Evolutionary conservation across 805 yeast species (phyloP).

Genomic region (Pichia rugopelliculosa): DNA sequence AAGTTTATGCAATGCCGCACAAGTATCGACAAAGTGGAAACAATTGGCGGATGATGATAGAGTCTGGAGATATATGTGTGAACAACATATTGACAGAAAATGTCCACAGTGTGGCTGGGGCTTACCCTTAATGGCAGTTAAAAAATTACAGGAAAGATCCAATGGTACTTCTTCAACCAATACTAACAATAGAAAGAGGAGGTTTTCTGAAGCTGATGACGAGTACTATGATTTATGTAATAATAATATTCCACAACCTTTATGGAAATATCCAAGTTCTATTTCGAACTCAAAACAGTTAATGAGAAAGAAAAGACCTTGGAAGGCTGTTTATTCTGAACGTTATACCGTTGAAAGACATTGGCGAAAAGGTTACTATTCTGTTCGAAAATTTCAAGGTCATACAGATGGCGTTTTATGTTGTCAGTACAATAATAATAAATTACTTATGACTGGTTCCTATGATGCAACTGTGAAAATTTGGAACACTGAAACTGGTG

Average conservation of each 20-base stretch:
- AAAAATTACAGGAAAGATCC: constrained; percentile 34
- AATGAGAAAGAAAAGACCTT: constrained; percentile 58
- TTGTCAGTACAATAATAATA: constrained; percentile 73
- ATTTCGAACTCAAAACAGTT: background rate
- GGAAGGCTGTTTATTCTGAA: constrained; percentile 93
- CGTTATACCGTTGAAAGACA: constrained; percentile 86
- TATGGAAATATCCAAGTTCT: constrained; percentile 12
- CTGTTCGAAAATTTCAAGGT: constrained; percentile 58
- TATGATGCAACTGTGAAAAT: constrained; percentile 84
- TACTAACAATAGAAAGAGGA: constrained; percentile 14
- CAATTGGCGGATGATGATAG: constrained; percentile 88
- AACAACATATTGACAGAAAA: constrained; percentile 94
- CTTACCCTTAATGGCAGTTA: constrained; percentile 86
- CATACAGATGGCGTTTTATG: constrained; percentile 88
- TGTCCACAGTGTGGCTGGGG: constrained; percentile 99
- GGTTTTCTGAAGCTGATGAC: constrained; percentile 20
- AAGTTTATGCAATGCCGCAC: constrained; percentile 90
- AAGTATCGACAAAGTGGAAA: constrained; percentile 84
- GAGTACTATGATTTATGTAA: constrained; percentile 1
- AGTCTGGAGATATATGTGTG: constrained; percentile 98
- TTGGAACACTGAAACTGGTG: constrained; percentile 86
- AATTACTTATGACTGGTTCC: constrained; percentile 79
- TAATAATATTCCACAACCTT: constrained; percentile 20
- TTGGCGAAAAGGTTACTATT: constrained; percentile 82
- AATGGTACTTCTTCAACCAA: background rate